These are phyloP conservation scores for Conringia planisiliqua DNA, from an alignment of 345 rosid species.

Conservation along the genomic window DNA sequence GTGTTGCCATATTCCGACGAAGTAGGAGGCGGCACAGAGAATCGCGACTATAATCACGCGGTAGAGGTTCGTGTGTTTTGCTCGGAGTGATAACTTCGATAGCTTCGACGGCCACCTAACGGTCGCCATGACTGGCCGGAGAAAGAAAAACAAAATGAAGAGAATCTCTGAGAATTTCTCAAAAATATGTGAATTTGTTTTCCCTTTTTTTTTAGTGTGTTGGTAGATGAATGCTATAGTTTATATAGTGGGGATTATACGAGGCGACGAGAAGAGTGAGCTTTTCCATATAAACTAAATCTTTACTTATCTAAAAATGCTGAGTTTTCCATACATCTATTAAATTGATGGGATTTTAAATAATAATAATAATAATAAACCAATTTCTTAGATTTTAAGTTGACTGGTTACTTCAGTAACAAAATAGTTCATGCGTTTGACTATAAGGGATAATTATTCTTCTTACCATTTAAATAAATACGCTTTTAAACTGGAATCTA, in stretches of 20 bases:
- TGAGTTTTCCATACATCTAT: background rate
- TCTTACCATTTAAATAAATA: background rate
- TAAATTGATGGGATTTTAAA: background rate
- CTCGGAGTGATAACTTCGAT: constrained; percentile 26
- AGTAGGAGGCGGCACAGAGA: constrained; percentile 52
- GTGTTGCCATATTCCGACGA: constrained; percentile 52
- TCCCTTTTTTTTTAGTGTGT: background rate
- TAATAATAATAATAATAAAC: too few relatives aligned
- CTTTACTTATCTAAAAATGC: background rate
- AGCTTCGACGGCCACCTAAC: constrained; percentile 26
- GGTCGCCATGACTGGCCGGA: constrained; percentile 28
- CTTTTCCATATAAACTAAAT: background rate
- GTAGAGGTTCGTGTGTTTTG: constrained; percentile 47
- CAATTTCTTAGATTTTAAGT: too few relatives aligned
- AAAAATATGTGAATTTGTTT: background rate
- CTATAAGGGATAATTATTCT: background rate
- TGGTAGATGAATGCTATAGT: constrained; percentile 1
- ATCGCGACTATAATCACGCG: constrained; percentile 35
- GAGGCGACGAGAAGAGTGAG: background rate
- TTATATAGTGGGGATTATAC: background rate
- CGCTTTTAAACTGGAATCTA: background rate
- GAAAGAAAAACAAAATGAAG: background rate
- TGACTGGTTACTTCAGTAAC: too few relatives aligned
- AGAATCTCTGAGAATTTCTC: background rate
- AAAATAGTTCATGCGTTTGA: too few relatives aligned